phyloP scores from a whole-genome alignment of 2,329 filamentous ascomycete genomes.

The Hymenoscyphus scutula region DNA sequence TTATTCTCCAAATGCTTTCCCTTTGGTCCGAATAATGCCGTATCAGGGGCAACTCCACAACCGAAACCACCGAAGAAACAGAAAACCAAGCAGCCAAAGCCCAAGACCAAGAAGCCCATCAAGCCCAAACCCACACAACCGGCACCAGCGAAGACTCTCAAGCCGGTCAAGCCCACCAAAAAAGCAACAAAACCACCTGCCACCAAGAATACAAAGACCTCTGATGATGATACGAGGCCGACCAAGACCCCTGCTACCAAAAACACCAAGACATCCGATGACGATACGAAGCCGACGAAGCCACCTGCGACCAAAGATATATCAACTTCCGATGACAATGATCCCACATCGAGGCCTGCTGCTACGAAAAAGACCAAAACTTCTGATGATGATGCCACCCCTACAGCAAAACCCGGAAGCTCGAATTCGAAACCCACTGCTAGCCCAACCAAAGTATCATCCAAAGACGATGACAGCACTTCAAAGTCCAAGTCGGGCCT shows the following conservation, averaged over 20 bases:
- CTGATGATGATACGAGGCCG: background rate
- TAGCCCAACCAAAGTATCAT: background rate
- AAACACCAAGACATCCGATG: background rate
- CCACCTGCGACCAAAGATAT: background rate
- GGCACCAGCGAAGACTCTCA: constrained; percentile 1
- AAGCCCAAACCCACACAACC: background rate
- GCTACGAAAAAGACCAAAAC: background rate
- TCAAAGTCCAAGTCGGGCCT: background rate
- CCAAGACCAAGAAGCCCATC: background rate
- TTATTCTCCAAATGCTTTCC: constrained; percentile 4
- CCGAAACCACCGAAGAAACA: background rate
- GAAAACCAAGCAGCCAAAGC: too few species aligned
- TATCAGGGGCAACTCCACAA: background rate
- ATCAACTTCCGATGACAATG: background rate
- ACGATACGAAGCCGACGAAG: background rate
- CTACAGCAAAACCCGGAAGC: background rate
- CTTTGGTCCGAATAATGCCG: constrained; percentile 5
- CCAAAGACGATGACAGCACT: background rate
- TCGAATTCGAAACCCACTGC: background rate
- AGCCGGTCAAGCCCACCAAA: background rate
- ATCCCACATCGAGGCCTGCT: background rate
- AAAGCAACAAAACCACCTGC: background rate
- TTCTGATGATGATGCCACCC: background rate
- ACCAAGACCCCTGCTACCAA: too few species aligned
- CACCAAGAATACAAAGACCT: background rate